phyloP scores from a whole-genome alignment of 768 basidiomycete species.

The Cystofilobasidium bisporidii region DNA sequence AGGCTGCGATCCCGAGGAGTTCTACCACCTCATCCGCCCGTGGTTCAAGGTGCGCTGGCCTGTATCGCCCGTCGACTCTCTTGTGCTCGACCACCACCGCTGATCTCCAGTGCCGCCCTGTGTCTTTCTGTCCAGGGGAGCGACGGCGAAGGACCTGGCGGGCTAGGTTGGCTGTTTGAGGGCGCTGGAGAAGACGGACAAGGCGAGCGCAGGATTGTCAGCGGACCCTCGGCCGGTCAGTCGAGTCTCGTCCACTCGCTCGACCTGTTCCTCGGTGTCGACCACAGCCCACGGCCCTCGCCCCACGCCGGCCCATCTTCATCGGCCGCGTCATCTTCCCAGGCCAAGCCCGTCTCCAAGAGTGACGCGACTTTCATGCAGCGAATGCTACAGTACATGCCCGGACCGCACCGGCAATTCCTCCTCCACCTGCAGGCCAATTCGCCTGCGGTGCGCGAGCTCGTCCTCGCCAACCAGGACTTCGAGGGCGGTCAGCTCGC shows the following conservation, averaged over 20 bases:
- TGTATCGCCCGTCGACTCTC: neutral
- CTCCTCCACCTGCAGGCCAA: slow-evolving; percentile 58
- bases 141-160: slow-evolving; percentile 45
- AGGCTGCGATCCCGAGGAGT: slow-evolving; percentile 63
- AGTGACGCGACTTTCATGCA: slow-evolving; percentile 56
- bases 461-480: slow-evolving; percentile 43
- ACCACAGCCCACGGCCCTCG: slow-evolving; percentile 46
- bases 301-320: slow-evolving; percentile 8
- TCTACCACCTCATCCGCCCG: slow-evolving; percentile 81
- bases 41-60: slow-evolving; percentile 56
- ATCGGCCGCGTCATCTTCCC: slow-evolving; percentile 1
- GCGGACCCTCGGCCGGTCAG: slow-evolving; percentile 90
- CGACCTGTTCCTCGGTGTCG: slow-evolving; percentile 62
- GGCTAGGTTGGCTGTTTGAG: slow-evolving; percentile 54
- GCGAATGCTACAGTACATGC: slow-evolving; percentile 88
- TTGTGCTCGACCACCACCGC: no score
- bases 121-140: slow-evolving; percentile 52
- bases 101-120: no score
- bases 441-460: slow-evolving; percentile 55
- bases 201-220: slow-evolving; percentile 39
- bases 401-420: slow-evolving; percentile 69
- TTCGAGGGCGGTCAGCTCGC: slow-evolving; percentile 31
- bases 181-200: slow-evolving; percentile 46
- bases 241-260: slow-evolving; percentile 76
- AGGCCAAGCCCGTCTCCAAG: slow-evolving; percentile 17